Evolutionary conservation across 106 monocot species (phyloP), one percentile per base, ranked within the genome.

Genomic region (Dendrobium huoshanense): DNA sequence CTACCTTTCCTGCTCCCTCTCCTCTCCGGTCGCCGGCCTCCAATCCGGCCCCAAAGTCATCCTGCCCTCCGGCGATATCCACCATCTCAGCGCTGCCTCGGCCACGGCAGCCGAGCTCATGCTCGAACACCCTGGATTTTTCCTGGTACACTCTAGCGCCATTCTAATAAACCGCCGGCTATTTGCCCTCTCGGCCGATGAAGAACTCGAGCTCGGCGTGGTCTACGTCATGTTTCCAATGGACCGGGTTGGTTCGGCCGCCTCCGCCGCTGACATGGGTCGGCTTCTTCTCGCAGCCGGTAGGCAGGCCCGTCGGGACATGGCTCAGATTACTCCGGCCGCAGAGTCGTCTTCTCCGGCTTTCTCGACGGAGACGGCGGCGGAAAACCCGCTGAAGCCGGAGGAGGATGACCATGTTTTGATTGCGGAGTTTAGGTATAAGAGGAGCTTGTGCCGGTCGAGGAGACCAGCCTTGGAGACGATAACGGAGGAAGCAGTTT

Each of bases 181-280:
- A 20, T 20, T 22, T 55, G 41, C 81, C 6, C 81, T 81, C 59
- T 58, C 81, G 41, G 81, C 81, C 75, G 81, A 81, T 75, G 81
- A 81, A 59, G 75, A 75, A 42, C 81, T 81, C 40, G 75, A 81
- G 43, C 24, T 4, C 24, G 75, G 81, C 22, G 55, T 37, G 41
- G 59, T 75, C 3, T 81, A 81, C 29, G 81, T 55, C 43, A 56
- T 81, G 75, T 81, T 81, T 51, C 81, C 81, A 3, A 81, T 81
- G 81, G 55, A 31, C 10, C 33, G 75, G n/a, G 44, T 81, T 41
- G 75, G 58, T 27, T 55, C 81, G 2, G 5, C 58, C 16, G 81
- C 75, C 75, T 9, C 49, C 58, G 13, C 74, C 7, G 59, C 56
- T n/a, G 81, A 81, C 59, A 55, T 56, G 56, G 81, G 27, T 9